Percentiles rank a stretch among this genome's conserved stretches.
Evolutionary conservation across 306 rosid genomes (phyloP).

Genomic region (Hippophae gyantsensis): DNA sequence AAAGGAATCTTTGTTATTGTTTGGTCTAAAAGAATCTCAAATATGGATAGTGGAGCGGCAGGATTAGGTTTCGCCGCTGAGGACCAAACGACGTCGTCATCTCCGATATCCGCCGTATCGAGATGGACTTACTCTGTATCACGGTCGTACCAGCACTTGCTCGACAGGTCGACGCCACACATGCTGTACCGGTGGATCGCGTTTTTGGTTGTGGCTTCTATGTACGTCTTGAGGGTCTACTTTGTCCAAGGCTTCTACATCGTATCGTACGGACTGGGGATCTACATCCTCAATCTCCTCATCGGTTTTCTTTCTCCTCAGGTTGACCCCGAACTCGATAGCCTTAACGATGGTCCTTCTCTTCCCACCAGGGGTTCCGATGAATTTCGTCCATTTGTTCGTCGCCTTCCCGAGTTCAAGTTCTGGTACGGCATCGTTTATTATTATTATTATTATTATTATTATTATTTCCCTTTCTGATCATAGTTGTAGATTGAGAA

Average conservation of each 20-base stretch:
- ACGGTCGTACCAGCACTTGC: constrained; percentile 62
- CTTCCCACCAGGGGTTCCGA: constrained; percentile 76
- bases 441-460: not conserved
- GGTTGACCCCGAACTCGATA: constrained; percentile 80
- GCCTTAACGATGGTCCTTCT: constrained; percentile 56
- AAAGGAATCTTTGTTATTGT: no score
- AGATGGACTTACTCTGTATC: constrained; percentile 49
- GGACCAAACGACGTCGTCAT: no score
- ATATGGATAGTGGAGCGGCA: no score
- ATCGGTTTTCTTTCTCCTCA: constrained; percentile 92
- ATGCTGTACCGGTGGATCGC: constrained; percentile 62
- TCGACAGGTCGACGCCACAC: constrained; percentile 69
- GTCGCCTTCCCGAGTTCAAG: constrained; percentile 90
- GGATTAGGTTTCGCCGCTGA: no score
- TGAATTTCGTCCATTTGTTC: constrained; percentile 93
- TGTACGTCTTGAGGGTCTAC: constrained; percentile 70
- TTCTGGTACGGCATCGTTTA: constrained; percentile 47
- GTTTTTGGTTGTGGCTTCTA: constrained; percentile 27
- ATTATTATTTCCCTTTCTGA: not conserved
- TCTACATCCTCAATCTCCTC: constrained; percentile 77
- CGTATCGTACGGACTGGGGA: constrained; percentile 82
- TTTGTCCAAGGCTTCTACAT: constrained; percentile 77
- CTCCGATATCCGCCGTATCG: constrained; percentile 40
- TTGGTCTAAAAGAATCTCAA: no score
- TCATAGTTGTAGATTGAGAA: no score